A percentile compares a stretch with the other conserved stretches of the same genome.
These are phyloP conservation scores for Leccinum ochraceum DNA, from an alignment of 768 basidiomycete species.

Conservation along the genomic window DNA sequence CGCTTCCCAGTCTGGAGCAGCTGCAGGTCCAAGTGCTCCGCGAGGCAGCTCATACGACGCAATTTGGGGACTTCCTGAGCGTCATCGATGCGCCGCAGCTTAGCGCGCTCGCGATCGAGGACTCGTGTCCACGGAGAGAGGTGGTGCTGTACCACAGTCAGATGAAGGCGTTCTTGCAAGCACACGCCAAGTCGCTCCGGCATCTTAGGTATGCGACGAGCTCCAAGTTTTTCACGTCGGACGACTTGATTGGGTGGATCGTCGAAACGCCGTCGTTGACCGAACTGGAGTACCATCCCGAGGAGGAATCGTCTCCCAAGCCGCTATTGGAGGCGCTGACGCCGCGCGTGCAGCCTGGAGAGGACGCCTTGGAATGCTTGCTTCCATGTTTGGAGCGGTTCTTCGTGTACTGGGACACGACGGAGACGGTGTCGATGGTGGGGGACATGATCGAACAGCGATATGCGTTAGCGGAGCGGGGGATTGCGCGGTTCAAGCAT, in stretches of 20 bases:
- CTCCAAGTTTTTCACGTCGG: conserved; percentile 20
- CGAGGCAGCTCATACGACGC: conserved; percentile 19
- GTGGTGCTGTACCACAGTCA: conserved; percentile 12
- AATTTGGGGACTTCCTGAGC: conserved; percentile 19
- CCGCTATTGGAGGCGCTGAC: conserved; percentile 24
- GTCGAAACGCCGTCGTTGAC: conserved; percentile 19
- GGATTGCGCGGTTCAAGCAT: conserved; percentile 15
- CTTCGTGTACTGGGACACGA: conserved; percentile 27
- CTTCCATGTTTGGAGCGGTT: conserved; percentile 21
- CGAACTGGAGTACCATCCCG: conserved; percentile 26
- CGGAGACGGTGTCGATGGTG: conserved; percentile 27
- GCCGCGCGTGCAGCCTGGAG: conserved; percentile 10
- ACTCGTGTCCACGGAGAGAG: conserved; percentile 17
- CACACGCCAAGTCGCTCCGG: conserved; percentile 12
- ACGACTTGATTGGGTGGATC: conserved; percentile 20
- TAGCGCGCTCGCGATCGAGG: conserved; percentile 17
- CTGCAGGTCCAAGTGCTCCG: conserved; percentile 20
- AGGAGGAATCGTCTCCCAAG: conserved; percentile 23
- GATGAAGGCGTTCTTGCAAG: conserved; percentile 20
- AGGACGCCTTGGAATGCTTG: conserved; percentile 16
- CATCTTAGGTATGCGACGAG: conserved; percentile 17
- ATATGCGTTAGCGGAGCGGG: conserved; percentile 13
- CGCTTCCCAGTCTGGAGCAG: conserved; percentile 20
- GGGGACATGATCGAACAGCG: conserved; percentile 28
- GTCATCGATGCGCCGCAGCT: conserved; percentile 20